Evolutionary conservation across 2,329 filamentous ascomycete genomes (phyloP).

Genomic region (Zarea fungicola): DNA sequence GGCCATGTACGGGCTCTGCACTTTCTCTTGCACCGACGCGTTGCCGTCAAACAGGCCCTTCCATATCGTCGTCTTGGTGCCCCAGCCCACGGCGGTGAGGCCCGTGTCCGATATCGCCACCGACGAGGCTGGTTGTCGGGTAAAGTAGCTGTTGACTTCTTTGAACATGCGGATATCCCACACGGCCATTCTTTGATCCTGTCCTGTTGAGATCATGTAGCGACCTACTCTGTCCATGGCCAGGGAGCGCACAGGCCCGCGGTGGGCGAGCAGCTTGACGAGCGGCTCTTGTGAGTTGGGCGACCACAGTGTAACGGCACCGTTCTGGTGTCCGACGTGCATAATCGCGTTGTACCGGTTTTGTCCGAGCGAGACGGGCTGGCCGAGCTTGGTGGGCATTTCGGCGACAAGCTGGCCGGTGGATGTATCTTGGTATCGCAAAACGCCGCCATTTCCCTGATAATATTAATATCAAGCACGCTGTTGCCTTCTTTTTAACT

Average conservation of each 20-base stretch:
- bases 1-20: conserved; percentile 84
- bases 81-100: conserved; percentile 85
- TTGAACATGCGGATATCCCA: conserved; percentile 96
- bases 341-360: conserved; percentile 91
- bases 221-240: conserved; percentile 84
- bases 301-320: conserved; percentile 91
- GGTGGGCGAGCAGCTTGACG: conserved; percentile 86
- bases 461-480: conserved; percentile 26
- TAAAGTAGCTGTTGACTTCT: conserved; percentile 85
- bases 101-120: conserved; percentile 85
- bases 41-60: conserved; percentile 79
- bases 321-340: conserved; percentile 91
- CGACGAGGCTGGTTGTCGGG: conserved; percentile 74
- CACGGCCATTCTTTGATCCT: conserved; percentile 86
- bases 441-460: conserved; percentile 70
- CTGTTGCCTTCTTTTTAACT: conserved; percentile 28
- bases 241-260: conserved; percentile 79
- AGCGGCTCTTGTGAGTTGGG: conserved; percentile 82
- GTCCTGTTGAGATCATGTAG: conserved; percentile 92
- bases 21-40: conserved; percentile 65
- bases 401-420: conserved; percentile 87
- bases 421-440: conserved; percentile 94
- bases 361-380: conserved; percentile 76
- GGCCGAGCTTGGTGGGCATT: conserved; percentile 76
- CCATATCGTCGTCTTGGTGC: conserved; percentile 86